Base-by-base conservation (phyloP, 2,329 filamentous ascomycete genomes). In the Epichloe elymi region DNA sequence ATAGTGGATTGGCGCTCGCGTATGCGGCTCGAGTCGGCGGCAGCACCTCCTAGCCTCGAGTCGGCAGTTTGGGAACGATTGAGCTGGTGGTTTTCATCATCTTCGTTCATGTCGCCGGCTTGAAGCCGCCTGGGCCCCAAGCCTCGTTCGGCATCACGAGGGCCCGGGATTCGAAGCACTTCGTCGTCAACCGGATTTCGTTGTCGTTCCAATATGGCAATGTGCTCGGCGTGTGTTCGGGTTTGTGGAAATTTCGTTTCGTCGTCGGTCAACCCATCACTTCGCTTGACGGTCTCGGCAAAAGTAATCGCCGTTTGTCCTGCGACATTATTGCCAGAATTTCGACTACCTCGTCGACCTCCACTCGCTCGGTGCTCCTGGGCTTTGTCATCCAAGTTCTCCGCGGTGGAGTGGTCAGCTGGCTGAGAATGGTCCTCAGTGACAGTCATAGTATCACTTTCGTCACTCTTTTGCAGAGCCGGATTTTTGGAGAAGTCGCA, bases 91-190 rank as follows among this genome's bases (percentile, higher is more conserved):
- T 63, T 64, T 48, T 64, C 67, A 44, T 65, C 67, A 33, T 64
- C 61, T 41, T 65, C 65, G 35, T 64, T 62, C n/a, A 62, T 59
- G n/a, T 71, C 66, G 3, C 63, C 59, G 33, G 69, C 65, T 3
- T 70, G 66, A 2, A 81, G 66, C 33, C 74, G 70, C 51, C 73
- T 71, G 2, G 90, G 90, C 10, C 82, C 73, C 54, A 88, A 76
- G 26, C 91, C 93, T 48, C 81, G 80, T 59, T 98, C 93, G 46
- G 85, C 90, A 62, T 97, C 93, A 59, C 90, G 76, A 1, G 93
- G 93, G 19, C 90, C 90, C 0, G 93, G 93, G 59, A 98, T 97
- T 40, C 88, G 84, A 42, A 97, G 70, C 0, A 89, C 81, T 36
- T 83, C 82, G 43, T 81, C 82, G 43, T 81, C 83, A 51, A 86